Percentiles rank a stretch among this genome's conserved stretches.
phyloP scores from a whole-genome alignment of 306 rosid species.

The Morella rubra region DNA sequence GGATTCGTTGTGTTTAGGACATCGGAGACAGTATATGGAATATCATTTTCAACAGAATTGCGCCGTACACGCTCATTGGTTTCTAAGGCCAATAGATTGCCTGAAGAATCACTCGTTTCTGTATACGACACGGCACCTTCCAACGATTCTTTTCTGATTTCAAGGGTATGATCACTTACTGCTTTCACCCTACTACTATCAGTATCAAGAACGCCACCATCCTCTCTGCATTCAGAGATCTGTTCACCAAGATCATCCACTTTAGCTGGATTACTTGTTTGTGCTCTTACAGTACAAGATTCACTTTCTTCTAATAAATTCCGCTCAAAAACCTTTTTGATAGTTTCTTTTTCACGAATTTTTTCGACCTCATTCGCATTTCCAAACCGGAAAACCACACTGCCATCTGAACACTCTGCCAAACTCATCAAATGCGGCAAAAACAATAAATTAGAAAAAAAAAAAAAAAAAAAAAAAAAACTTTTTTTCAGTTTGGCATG shows the following conservation, averaged over 20 bases:
- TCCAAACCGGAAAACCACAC: conserved; percentile 54
- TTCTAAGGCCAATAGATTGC: neutral
- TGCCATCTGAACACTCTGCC: conserved; percentile 64
- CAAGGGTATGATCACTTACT: neutral
- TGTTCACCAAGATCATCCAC: conserved; percentile 35
- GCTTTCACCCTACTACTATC: neutral
- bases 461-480: neutral
- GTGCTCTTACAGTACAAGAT: conserved; percentile 17
- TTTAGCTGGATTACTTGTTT: conserved; percentile 3
- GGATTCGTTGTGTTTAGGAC: neutral
- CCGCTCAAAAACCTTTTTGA: conserved; percentile 25
- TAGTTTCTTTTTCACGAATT: conserved; percentile 11
- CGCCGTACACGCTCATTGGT: conserved; percentile 11
- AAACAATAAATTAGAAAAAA: neutral
- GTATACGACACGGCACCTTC: neutral
- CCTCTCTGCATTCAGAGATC: conserved; percentile 10
- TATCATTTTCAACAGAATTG: conserved; percentile 33
- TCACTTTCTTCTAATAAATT: conserved; percentile 27
- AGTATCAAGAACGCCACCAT: conserved; percentile 22
- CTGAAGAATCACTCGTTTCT: neutral
- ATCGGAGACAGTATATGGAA: neutral
- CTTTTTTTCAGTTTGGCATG: neutral
- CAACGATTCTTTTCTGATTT: conserved; percentile 1
- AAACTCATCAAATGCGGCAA: conserved; percentile 27
- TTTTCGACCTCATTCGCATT: conserved; percentile 38